Evolutionary conservation across 306 rosid species (phyloP).

Genomic region (Abrus pulchellus): DNA sequence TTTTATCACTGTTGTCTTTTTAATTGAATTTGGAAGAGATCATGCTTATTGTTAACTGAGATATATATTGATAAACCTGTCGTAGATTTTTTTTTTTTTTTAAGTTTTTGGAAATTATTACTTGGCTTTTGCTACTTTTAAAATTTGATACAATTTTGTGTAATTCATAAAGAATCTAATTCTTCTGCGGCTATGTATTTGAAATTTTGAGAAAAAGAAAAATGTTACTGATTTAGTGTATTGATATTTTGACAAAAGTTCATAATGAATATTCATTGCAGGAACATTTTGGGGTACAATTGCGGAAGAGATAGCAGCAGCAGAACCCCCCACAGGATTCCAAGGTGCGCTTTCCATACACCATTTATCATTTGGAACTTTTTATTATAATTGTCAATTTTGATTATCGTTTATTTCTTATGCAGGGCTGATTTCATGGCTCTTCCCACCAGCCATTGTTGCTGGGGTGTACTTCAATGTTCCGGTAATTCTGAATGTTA

Average conservation of each 20-base stretch:
- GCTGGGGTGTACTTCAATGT: conserved; percentile 80
- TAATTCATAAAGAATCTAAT: conserved; percentile 1
- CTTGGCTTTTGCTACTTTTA: not conserved
- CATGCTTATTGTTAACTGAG: not conserved
- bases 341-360: conserved; percentile 64
- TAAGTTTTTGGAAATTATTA: not conserved
- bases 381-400: not conserved
- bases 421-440: conserved; percentile 89
- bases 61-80: not conserved
- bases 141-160: conserved; percentile 6
- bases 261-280: conserved; percentile 42
- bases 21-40: conserved; percentile 31
- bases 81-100: not conserved
- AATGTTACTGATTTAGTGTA: not conserved
- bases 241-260: conserved; percentile 21
- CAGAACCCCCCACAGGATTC: conserved; percentile 91
- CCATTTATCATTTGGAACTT: conserved; percentile 16
- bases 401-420: conserved; percentile 33
- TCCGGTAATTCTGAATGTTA: conserved; percentile 65
- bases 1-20: not conserved
- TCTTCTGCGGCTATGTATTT: not conserved
- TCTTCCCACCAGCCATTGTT: conserved; percentile 85
- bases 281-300: conserved; percentile 85
- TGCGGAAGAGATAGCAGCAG: conserved; percentile 64
- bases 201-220: not conserved